Evolutionary conservation across 345 rosid genomes (phyloP), one percentile per base, ranked within the genome.

Genomic region (Bruguiera gymnorhiza): DNA sequence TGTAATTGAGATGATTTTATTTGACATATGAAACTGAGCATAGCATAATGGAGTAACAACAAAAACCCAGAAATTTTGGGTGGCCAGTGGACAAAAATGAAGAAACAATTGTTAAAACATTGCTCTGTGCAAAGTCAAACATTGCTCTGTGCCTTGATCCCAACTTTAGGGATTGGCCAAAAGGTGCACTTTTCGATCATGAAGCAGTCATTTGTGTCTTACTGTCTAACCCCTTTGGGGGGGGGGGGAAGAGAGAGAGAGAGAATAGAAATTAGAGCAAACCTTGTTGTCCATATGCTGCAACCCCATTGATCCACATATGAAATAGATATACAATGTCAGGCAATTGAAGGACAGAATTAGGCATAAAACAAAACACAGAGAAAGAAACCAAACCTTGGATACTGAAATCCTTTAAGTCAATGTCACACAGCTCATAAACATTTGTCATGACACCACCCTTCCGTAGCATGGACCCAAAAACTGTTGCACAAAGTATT

Each of bases 271-370:
- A 43, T 43, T 43, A 66, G 53, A 37, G 66, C 83, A 6, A 73
- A 94, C 97, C 97, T 92, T 89, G 87, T 75, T 84, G 93, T 68
- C 96, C 93, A 71, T 88, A 89, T 16, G 87, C 97, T 92, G 87
- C 81, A 70, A 27, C 67, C 43, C 62, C 58, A 59, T 46, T 77
- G 64, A 72, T 71, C 60, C 54, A 18, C 19, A 5, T 50, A 70
- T 24, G 68, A 75, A 81, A 72, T 65, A 74, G 62, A 63, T 51
- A 68, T 30, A 68, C 77, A 58, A 78, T 19, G 46, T 74, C 67
- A 82, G 83, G 63, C 21, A 46, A 56, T 56, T 6, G 5, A 37
- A 50, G 19, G 23, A 52, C 60, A 30, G 32, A 66, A 62, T n/a
- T 64, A n/a, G 8, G n/a, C 16, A 65, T 31, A 39, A 43, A 69